Conservation (phyloP, 768 basidiomycete genomes). For the Leucocoprinus sp. region DNA sequence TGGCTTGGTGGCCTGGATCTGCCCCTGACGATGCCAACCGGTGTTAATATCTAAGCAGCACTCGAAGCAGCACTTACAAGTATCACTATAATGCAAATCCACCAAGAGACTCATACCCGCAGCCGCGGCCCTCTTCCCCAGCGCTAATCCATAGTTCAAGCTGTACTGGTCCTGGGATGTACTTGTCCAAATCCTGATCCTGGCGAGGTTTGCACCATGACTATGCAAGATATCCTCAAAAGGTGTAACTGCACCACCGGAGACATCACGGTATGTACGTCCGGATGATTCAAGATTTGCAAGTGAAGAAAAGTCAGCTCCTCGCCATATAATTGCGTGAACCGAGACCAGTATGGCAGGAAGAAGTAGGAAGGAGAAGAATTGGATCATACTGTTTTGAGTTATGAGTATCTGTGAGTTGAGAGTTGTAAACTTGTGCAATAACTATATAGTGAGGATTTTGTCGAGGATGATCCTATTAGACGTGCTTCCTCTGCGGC, state of each 20-base stretch:
- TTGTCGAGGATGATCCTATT: constrained; percentile 10
- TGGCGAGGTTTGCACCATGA: constrained; percentile 49
- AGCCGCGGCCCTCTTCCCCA: constrained; percentile 47
- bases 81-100: constrained; percentile 59
- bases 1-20: constrained; percentile 54
- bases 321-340: constrained; percentile 37
- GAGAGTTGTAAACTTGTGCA: background rate
- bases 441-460: constrained; percentile 3
- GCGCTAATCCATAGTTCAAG: constrained; percentile 39
- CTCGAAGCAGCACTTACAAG: constrained; percentile 31
- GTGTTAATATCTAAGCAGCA: too few relatives aligned
- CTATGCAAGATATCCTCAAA: constrained; percentile 47
- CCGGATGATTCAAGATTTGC: constrained; percentile 44
- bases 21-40: too few relatives aligned
- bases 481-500: background rate
- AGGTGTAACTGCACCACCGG: constrained; percentile 19
- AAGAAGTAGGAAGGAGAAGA: background rate
- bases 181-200: constrained; percentile 57
- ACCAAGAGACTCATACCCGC: constrained; percentile 49
- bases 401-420: background rate
- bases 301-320: constrained; percentile 51
- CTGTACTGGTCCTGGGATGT: constrained; percentile 43
- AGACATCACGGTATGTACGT: constrained; percentile 32
- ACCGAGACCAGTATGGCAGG: constrained; percentile 10
- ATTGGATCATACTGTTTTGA: background rate